Evolutionary conservation across 192 early-diverging fungal genomes (phyloP).

Genomic region (Entomortierella parvispora): DNA sequence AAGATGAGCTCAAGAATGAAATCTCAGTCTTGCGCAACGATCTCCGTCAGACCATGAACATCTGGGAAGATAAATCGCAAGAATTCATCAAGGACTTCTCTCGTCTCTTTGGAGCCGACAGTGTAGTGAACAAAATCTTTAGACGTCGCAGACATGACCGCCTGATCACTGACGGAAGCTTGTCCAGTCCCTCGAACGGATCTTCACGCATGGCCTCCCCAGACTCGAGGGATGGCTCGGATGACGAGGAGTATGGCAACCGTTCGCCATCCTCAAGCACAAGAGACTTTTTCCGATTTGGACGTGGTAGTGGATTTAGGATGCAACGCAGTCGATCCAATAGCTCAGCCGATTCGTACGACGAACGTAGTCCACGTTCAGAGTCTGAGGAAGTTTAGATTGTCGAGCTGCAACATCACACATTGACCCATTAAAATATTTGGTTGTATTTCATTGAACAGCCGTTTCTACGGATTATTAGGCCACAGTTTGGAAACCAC

Average conservation of each 20-base stretch:
- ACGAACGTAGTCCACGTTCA: constrained; percentile 19
- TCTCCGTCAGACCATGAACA: constrained; percentile 66
- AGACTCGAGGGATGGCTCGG: constrained; percentile 26
- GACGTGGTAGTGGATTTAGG: constrained; percentile 15
- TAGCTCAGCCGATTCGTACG: constrained; percentile 30
- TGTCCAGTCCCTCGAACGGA: constrained; percentile 25
- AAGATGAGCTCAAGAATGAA: constrained; percentile 70
- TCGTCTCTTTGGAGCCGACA: constrained; percentile 69
- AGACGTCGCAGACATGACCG: constrained; percentile 32
- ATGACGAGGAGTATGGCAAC: constrained; percentile 24
- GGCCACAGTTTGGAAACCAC: constrained; percentile 55
- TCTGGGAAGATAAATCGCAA: constrained; percentile 82
- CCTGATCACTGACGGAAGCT: constrained; percentile 31
- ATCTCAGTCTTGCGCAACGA: constrained; percentile 72
- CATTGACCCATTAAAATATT: background rate
- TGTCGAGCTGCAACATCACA: background rate
- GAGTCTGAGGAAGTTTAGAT: background rate
- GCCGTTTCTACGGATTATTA: background rate
- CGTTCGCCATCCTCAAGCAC: constrained; percentile 15
- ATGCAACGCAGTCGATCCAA: constrained; percentile 40
- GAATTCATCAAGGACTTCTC: constrained; percentile 76
- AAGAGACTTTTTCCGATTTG: constrained; percentile 31
- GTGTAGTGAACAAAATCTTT: constrained; percentile 63
- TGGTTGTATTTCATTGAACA: background rate
- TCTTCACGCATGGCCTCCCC: constrained; percentile 39